phyloP scores from a whole-genome alignment of 495 filamentous ascomycete species.

The Niebla homalea region DNA sequence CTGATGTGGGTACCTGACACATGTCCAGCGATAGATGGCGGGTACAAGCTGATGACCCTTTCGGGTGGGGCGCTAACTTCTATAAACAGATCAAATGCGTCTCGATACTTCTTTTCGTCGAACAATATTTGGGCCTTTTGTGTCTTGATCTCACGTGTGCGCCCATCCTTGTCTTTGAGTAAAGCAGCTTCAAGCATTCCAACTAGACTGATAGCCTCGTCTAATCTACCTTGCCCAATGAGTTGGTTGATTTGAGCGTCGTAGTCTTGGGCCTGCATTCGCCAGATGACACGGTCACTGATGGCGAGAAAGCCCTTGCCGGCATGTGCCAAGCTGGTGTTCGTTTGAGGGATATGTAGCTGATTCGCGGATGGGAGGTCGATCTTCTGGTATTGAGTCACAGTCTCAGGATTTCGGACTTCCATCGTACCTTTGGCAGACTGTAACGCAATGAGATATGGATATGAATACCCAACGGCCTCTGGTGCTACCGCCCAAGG shows the following conservation, averaged over 20 bases:
- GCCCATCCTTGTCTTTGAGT: slow-evolving; percentile 66
- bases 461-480: slow-evolving; percentile 86
- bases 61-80: slow-evolving; percentile 81
- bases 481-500: slow-evolving; percentile 85
- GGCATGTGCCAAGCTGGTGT: slow-evolving; percentile 79
- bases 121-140: slow-evolving; percentile 82
- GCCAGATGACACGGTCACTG: slow-evolving; percentile 84
- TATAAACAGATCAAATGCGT: slow-evolving; percentile 84
- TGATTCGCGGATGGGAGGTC: slow-evolving; percentile 63
- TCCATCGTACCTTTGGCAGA: slow-evolving; percentile 77
- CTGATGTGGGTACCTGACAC: slow-evolving; percentile 36
- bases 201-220: slow-evolving; percentile 85
- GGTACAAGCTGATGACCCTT: slow-evolving; percentile 75
- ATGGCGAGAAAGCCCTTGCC: slow-evolving; percentile 87
- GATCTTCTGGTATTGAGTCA: slow-evolving; percentile 77
- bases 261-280: slow-evolving; percentile 88
- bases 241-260: slow-evolving; percentile 82
- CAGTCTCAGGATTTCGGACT: slow-evolving; percentile 81
- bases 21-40: slow-evolving; percentile 69
- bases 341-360: slow-evolving; percentile 88
- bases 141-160: slow-evolving; percentile 72
- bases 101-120: slow-evolving; percentile 63
- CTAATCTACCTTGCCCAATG: slow-evolving; percentile 58
- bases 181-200: slow-evolving; percentile 86
- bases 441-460: slow-evolving; percentile 82